Conservation (phyloP, 768 basidiomycete species). For the Hygrophoropsis aurantiaca region DNA sequence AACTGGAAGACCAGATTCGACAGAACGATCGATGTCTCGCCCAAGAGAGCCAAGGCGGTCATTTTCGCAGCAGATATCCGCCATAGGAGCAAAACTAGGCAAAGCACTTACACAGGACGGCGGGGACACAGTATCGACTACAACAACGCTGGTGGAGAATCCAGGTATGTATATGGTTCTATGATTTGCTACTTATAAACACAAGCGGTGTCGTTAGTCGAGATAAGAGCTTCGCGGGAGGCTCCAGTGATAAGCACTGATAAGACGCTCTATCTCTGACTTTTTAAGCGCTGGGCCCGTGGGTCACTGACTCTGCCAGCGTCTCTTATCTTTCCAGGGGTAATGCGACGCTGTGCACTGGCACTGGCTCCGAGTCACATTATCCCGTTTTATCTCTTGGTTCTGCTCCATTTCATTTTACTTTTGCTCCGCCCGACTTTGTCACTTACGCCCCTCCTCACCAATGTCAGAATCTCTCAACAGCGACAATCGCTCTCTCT, state of each 20-base stretch:
- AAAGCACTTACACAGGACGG: slow-evolving; percentile 1
- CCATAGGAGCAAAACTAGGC: slow-evolving; percentile 8
- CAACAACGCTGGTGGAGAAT: slow-evolving; percentile 2
- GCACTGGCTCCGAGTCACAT: slow-evolving; percentile 2
- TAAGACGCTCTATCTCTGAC: background rate
- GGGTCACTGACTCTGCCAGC: background rate
- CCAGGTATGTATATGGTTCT: background rate
- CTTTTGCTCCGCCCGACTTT: background rate
- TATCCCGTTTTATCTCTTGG: background rate
- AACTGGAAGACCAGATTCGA: background rate
- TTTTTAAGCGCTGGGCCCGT: background rate
- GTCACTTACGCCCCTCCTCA: background rate
- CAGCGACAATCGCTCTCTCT: slow-evolving; percentile 45
- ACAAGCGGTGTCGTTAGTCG: background rate
- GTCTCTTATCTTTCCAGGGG: slow-evolving; percentile 4
- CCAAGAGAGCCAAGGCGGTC: background rate
- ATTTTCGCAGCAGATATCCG: slow-evolving; percentile 10
- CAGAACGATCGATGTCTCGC: background rate
- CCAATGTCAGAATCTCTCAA: slow-evolving; percentile 23
- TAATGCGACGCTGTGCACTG: background rate
- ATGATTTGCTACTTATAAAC: background rate
- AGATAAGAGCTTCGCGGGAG: background rate
- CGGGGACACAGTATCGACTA: slow-evolving; percentile 2
- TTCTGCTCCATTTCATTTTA: background rate
- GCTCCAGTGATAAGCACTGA: background rate